Evolutionary conservation across 495 filamentous ascomycete genomes (phyloP).

Genomic region (Aspergillus mulundensis): DNA sequence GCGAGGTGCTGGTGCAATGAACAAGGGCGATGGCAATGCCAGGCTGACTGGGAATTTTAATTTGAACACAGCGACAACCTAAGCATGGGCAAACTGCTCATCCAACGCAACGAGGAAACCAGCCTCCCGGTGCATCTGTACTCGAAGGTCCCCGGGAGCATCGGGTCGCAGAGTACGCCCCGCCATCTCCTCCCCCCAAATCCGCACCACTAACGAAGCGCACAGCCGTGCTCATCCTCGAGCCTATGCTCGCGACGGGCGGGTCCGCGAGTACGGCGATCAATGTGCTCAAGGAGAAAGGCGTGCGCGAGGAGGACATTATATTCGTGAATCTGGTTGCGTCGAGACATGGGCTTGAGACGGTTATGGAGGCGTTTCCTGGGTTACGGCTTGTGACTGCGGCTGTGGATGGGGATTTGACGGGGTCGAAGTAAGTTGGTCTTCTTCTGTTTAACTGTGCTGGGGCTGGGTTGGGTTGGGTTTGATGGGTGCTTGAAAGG

Average conservation of each 20-base stretch:
- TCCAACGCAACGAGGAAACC: conserved; percentile 23
- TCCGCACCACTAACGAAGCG: not conserved
- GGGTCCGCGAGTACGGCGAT: conserved; percentile 20
- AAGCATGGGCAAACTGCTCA: conserved; percentile 20
- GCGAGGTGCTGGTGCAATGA: too few species aligned
- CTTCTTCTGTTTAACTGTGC: not conserved
- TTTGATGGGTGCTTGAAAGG: too few species aligned
- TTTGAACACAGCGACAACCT: conserved; percentile 12
- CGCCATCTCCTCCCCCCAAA: not conserved
- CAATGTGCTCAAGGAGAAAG: conserved; percentile 8
- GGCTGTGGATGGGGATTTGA: conserved; percentile 17
- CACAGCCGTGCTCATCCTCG: conserved; percentile 19
- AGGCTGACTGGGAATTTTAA: too few species aligned
- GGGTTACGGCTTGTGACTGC: conserved; percentile 18
- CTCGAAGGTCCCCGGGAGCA: conserved; percentile 14
- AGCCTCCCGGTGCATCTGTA: conserved; percentile 16
- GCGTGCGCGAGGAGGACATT: conserved; percentile 18
- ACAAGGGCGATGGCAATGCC: too few species aligned
- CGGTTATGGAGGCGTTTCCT: conserved; percentile 10
- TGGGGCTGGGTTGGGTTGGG: too few species aligned
- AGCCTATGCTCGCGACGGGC: conserved; percentile 24
- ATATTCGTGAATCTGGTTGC: conserved; percentile 20
- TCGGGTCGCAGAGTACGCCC: conserved; percentile 2
- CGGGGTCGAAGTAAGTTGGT: conserved; percentile 18
- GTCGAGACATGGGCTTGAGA: conserved; percentile 15